A percentile compares a stretch with the other conserved stretches of the same genome.
These are phyloP conservation scores for Taiwanofungus camphoratus DNA, from an alignment of 1,284 basidiomycete genomes.

Conservation along the genomic window DNA sequence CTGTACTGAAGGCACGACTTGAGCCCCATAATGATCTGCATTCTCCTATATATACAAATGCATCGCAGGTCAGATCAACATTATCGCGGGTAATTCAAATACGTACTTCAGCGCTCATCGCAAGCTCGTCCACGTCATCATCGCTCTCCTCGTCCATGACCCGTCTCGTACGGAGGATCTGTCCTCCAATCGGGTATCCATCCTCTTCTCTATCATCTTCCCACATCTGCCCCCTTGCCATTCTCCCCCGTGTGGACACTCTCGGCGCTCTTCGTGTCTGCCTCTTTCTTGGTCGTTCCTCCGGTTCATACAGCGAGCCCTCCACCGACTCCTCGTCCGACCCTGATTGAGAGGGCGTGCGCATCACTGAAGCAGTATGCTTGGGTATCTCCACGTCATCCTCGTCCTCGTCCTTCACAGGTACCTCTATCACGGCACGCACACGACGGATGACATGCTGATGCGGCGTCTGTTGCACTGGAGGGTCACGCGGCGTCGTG, in stretches of 20 bases:
- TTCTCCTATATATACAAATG: too few species aligned
- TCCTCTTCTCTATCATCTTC: constrained; percentile 19
- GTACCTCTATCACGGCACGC: constrained; percentile 37
- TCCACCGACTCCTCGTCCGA: constrained; percentile 15
- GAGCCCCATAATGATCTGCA: constrained; percentile 5
- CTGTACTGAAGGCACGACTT: constrained; percentile 10
- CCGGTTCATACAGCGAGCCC: constrained; percentile 19
- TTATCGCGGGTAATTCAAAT: background rate
- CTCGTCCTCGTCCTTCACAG: constrained; percentile 38
- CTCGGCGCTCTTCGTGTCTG: constrained; percentile 5
- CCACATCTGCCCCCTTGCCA: constrained; percentile 11
- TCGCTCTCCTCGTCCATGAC: constrained; percentile 15
- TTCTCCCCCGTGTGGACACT: constrained; percentile 4
- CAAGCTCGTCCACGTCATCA: constrained; percentile 15
- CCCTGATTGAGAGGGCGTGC: too few species aligned
- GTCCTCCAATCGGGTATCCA: background rate
- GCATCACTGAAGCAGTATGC: too few species aligned
- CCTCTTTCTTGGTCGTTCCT: constrained; percentile 8
- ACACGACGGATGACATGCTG: constrained; percentile 37
- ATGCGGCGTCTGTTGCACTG: constrained; percentile 10
- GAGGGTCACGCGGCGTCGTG: constrained; percentile 5
- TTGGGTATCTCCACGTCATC: constrained; percentile 16
- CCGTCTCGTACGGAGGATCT: background rate
- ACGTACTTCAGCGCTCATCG: constrained; percentile 14
- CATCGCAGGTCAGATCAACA: too few species aligned